A percentile compares a stretch with the other conserved stretches of the same genome.
These are phyloP conservation scores for Vigna trinervia DNA, from an alignment of 306 rosid species.

Conservation along the genomic window DNA sequence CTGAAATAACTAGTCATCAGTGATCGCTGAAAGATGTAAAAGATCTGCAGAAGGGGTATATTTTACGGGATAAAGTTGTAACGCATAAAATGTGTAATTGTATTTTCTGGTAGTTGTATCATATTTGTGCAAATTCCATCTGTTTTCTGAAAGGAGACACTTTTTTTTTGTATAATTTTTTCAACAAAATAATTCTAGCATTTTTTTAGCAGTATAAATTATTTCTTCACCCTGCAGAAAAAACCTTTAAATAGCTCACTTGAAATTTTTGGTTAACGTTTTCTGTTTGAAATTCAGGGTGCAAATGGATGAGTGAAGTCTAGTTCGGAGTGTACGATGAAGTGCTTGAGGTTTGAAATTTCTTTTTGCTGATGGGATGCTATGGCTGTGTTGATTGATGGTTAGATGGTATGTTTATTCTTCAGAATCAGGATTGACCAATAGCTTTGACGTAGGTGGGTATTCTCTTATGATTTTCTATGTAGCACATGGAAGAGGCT, in stretches of 20 bases:
- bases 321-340: slow-evolving; percentile 50
- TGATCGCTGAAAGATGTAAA: slow-evolving; percentile 16
- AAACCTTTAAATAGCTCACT: background rate
- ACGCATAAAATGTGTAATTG: slow-evolving; percentile 21
- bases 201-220: slow-evolving; percentile 24
- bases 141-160: slow-evolving; percentile 9
- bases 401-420: slow-evolving; percentile 45
- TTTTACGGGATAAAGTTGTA: slow-evolving; percentile 7
- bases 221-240: background rate
- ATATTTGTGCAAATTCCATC: slow-evolving; percentile 18
- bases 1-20: slow-evolving; percentile 24
- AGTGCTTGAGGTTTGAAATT: slow-evolving; percentile 34
- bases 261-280: slow-evolving; percentile 33
- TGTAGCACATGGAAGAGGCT: slow-evolving; percentile 32
- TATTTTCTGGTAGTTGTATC: slow-evolving; percentile 32
- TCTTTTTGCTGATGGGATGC: slow-evolving; percentile 46
- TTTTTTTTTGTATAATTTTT: background rate
- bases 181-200: background rate
- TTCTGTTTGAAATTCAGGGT: slow-evolving; percentile 50
- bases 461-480: slow-evolving; percentile 42
- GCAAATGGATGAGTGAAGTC: slow-evolving; percentile 47
- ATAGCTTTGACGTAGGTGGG: slow-evolving; percentile 47
- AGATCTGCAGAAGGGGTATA: background rate
- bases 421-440: slow-evolving; percentile 50
- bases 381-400: slow-evolving; percentile 42